Evolutionary conservation across 2,329 filamentous ascomycete species (phyloP).

Genomic region (Ceratocystis papillata): DNA sequence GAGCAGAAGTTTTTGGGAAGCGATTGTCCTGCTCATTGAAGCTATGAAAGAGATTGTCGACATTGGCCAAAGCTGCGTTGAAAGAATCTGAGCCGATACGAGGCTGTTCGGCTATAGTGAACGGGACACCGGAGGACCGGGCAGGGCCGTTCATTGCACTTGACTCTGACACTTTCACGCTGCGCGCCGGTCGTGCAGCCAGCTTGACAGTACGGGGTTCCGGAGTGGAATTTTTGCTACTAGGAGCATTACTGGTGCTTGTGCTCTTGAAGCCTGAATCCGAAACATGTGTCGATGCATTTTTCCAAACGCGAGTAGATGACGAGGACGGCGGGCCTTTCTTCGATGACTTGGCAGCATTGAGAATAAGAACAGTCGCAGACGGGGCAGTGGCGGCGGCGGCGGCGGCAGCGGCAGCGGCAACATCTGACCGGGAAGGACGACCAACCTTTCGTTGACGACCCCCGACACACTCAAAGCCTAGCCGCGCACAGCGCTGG

Average conservation of each 20-base stretch:
- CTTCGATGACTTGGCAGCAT: not conserved
- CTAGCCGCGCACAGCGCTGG: slow-evolving; percentile 29
- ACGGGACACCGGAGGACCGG: not conserved
- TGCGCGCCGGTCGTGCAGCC: not conserved
- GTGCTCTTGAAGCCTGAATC: no score
- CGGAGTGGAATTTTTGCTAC: not conserved
- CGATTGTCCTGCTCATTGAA: not conserved
- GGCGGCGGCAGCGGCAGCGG: not conserved
- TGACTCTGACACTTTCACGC: not conserved
- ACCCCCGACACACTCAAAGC: slow-evolving; percentile 29
- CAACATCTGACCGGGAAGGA: slow-evolving; percentile 27
- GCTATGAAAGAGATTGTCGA: not conserved
- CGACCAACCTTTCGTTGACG: slow-evolving; percentile 31
- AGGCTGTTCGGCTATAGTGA: no score
- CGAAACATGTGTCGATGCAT: not conserved
- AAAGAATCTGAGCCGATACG: no score
- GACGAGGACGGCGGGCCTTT: not conserved
- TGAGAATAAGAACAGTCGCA: not conserved
- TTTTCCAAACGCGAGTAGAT: not conserved
- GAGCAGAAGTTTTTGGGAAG: not conserved
- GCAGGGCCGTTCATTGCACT: not conserved
- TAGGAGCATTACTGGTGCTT: not conserved
- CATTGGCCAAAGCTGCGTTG: no score
- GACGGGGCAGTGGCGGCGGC: not conserved
- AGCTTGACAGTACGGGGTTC: not conserved